These are phyloP conservation scores for Penicillium chermesinum DNA, from an alignment of 495 filamentous ascomycete genomes.

Conservation along the genomic window DNA sequence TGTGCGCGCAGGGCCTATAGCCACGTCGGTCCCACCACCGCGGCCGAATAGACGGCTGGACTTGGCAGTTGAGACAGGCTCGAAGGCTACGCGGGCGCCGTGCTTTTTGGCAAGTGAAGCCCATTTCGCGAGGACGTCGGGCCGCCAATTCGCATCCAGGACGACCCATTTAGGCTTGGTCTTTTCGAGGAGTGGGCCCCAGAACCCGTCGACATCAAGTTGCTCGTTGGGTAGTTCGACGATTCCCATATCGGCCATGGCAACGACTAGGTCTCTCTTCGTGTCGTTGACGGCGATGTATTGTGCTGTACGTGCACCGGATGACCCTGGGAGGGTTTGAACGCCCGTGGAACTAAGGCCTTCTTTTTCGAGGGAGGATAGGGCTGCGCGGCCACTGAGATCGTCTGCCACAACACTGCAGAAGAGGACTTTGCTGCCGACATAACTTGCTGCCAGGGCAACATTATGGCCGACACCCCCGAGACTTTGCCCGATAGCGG, in stretches of 20 bases:
- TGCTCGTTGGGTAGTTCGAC: conserved; percentile 50
- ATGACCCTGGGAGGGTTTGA: conserved; percentile 45
- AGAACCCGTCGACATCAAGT: conserved; percentile 45
- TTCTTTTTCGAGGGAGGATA: conserved; percentile 53
- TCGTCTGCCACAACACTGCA: conserved; percentile 77
- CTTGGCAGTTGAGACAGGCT: conserved; percentile 86
- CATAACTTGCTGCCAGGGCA: conserved; percentile 66
- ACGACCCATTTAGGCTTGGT: conserved; percentile 67
- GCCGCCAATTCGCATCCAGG: conserved; percentile 78
- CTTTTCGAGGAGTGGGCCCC: conserved; percentile 52
- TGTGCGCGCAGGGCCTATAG: conserved; percentile 31
- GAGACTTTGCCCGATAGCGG: conserved; percentile 70
- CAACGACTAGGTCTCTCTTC: conserved; percentile 73
- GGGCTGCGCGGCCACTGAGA: conserved; percentile 64
- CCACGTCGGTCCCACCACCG: conserved; percentile 13
- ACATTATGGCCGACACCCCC: conserved; percentile 97
- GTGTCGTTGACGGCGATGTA: conserved; percentile 86
- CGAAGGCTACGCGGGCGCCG: conserved; percentile 64
- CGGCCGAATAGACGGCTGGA: conserved; percentile 60
- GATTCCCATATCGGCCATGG: conserved; percentile 94
- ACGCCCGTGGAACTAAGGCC: conserved; percentile 64
- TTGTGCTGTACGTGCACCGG: conserved; percentile 66
- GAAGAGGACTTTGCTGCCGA: conserved; percentile 56
- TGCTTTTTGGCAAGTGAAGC: conserved; percentile 49
- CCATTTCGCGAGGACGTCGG: conserved; percentile 58